Conservation (phyloP, 192 early-diverging fungal species). For the Oehlia diaphana region DNA sequence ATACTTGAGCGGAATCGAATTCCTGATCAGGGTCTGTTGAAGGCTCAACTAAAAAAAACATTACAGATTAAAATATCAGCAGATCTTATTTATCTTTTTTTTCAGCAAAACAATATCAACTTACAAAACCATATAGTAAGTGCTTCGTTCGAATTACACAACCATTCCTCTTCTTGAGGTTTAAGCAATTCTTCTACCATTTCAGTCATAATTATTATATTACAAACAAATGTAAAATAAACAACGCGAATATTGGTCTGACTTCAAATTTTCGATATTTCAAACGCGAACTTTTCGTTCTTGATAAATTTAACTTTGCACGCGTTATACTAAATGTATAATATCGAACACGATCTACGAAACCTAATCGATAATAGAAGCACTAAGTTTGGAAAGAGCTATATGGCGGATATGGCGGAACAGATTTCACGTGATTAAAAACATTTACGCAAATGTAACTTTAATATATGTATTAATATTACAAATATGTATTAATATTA, state of each 20-base stretch:
- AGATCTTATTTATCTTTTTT: background rate
- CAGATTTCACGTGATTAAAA: background rate
- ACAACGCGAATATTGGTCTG: background rate
- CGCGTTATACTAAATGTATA: background rate
- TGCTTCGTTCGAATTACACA: slow-evolving; percentile 3
- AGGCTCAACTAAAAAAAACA: background rate
- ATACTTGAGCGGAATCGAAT: background rate
- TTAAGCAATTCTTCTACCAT: background rate
- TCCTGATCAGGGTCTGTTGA: background rate
- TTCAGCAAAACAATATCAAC: background rate
- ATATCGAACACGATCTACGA: background rate
- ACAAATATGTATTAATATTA: too few species aligned
- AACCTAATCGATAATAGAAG: background rate
- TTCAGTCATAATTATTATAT: background rate
- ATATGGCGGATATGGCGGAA: background rate
- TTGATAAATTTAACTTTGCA: background rate
- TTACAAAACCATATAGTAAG: background rate
- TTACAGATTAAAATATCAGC: background rate
- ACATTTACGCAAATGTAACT: too few species aligned
- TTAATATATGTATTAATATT: too few species aligned
- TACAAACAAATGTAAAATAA: background rate
- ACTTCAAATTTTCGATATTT: background rate
- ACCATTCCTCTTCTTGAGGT: background rate
- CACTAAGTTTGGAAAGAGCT: too few species aligned
- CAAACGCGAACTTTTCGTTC: background rate